Base-by-base conservation (phyloP, 176 grass and related monocot species). In the Eleusine indica region DNA sequence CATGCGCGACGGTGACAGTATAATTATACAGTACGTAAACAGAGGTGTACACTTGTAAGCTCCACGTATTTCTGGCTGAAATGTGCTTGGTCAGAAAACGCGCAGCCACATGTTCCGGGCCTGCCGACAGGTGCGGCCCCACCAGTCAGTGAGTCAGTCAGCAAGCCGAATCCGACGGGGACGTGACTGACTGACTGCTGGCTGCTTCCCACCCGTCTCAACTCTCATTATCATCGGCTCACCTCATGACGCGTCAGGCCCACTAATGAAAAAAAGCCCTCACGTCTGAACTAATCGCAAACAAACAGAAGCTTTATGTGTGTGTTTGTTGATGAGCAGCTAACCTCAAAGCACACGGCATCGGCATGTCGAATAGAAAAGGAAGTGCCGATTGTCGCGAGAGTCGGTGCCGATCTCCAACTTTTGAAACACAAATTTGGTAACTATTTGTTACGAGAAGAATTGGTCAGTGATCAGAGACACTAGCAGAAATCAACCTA, bases 101-200 rank as follows among this genome's bases (percentile, higher is more conserved):
- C 2, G 18, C 29, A 14, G 54, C 68, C 77, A 68, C 70, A 80
- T 52, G 58, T 65, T 15, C 10, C 13, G 30, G 19, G 5, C 77
- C 51, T 38, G 78, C 25, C 71, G 64, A 82, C 63, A 49, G 15
- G n/a, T 6, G 39, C 60, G 65, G 54, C 0, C 43, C 79, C 65
- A 77, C 41, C 0, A 0, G n/a, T 77, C 71, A 61, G 42, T 38
- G 3, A 9, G 12, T 5, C 40, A 46, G 37, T 18, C 9, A 46
- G 40, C 66, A 9, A 9, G 29, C 15, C 63, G 19, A 16, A 51
- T 82, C 53, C 30, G 80, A 78, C 53, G 17, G 74, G 58, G 73
- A 88, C 56, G 73, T 38, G 66, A 78, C 60, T 82, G 41, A 41
- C 21, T n/a, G 39, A 68, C 72, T 18, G 70, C 12, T 5, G 37